phyloP scores from a whole-genome alignment of 768 basidiomycete species.

The Pisolithus marmoratus region DNA sequence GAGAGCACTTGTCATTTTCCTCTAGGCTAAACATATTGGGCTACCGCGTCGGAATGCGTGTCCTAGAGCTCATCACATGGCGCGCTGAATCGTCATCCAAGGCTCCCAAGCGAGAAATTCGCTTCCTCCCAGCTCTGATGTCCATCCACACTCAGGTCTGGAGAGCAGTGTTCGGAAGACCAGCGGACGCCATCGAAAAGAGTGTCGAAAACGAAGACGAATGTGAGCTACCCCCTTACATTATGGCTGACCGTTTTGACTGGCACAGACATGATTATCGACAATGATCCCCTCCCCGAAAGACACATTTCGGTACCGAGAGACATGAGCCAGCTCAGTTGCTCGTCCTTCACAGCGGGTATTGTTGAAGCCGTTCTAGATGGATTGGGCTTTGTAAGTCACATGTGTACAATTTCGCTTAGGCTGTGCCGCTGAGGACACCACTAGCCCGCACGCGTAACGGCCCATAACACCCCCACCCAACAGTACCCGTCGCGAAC shows the following conservation, averaged over 20 bases:
- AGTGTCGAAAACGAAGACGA: constrained; percentile 96
- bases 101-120: constrained; percentile 88
- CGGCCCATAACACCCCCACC: constrained; percentile 89
- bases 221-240: constrained; percentile 45
- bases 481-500: constrained; percentile 76
- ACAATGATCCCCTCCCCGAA: constrained; percentile 92
- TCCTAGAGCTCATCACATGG: constrained; percentile 84
- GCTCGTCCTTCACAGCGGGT: constrained; percentile 96
- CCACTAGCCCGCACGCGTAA: constrained; percentile 87
- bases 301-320: constrained; percentile 89
- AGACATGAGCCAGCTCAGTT: constrained; percentile 91
- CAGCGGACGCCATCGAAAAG: constrained; percentile 93
- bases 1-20: not conserved
- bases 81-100: constrained; percentile 73
- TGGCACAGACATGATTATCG: constrained; percentile 87
- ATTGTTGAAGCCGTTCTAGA: constrained; percentile 96
- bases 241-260: not conserved
- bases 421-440: constrained; percentile 7
- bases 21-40: constrained; percentile 85
- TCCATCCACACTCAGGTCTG: constrained; percentile 94
- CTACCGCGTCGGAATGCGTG: constrained; percentile 83
- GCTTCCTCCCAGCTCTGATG: constrained; percentile 88
- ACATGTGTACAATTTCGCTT: not conserved
- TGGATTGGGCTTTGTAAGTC: constrained; percentile 85
- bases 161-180: constrained; percentile 87